A percentile compares a stretch with the other conserved stretches of the same genome.
phyloP scores from a whole-genome alignment of 2,329 filamentous ascomycete genomes.

The Botrytis fragariae region DNA sequence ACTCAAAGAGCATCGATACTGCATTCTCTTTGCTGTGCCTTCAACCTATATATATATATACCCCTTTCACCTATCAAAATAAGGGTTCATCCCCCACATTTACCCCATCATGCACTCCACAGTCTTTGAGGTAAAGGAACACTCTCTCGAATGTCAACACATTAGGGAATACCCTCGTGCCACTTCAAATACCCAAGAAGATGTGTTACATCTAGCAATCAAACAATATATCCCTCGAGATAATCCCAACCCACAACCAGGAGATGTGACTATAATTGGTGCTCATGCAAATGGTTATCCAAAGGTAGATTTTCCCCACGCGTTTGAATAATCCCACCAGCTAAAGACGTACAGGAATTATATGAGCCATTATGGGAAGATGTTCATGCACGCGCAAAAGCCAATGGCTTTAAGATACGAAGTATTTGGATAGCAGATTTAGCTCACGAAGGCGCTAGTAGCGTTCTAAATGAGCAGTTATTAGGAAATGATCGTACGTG shows the following conservation, averaged over 20 bases:
- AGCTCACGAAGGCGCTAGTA: slow-evolving; percentile 72
- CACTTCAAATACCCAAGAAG: slow-evolving; percentile 70
- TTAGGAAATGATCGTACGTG: slow-evolving; percentile 78
- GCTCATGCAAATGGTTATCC: slow-evolving; percentile 91
- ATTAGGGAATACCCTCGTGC: slow-evolving; percentile 78
- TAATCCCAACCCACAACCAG: slow-evolving; percentile 64
- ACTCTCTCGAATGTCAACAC: slow-evolving; percentile 70
- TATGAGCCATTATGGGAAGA: slow-evolving; percentile 92
- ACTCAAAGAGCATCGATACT: neutral
- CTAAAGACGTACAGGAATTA: slow-evolving; percentile 62
- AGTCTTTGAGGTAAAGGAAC: slow-evolving; percentile 67
- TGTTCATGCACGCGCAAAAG: slow-evolving; percentile 56
- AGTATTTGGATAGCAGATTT: slow-evolving; percentile 86
- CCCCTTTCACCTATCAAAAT: neutral
- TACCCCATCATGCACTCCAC: slow-evolving; percentile 27
- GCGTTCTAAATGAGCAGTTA: slow-evolving; percentile 68
- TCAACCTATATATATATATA: neutral
- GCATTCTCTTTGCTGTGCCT: neutral
- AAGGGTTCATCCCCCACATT: neutral
- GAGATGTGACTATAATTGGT: slow-evolving; percentile 81
- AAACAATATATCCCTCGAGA: slow-evolving; percentile 84
- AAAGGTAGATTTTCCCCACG: slow-evolving; percentile 56
- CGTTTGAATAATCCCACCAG: neutral
- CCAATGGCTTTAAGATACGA: slow-evolving; percentile 65
- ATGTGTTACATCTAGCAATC: slow-evolving; percentile 68